These are phyloP conservation scores for Lepidopterella palustris DNA, from an alignment of 495 filamentous ascomycete genomes.

Conservation along the genomic window DNA sequence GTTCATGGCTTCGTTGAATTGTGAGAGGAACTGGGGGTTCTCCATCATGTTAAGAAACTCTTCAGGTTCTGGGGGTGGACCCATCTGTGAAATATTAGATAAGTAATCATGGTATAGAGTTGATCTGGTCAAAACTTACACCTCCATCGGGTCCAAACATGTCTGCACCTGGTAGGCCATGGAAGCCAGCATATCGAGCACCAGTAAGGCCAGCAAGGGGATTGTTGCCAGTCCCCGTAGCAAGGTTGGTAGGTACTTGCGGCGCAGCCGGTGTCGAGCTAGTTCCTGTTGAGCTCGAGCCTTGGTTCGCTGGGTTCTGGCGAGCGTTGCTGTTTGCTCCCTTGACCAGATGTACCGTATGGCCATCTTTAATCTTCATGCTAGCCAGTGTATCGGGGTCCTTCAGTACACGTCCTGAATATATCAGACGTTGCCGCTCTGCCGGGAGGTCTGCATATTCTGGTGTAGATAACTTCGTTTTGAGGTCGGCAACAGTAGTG, in stretches of 20 bases:
- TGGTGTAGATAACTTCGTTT: constrained; percentile 70
- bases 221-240: constrained; percentile 81
- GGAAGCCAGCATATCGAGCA: constrained; percentile 87
- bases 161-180: constrained; percentile 76
- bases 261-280: constrained; percentile 48
- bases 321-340: constrained; percentile 84
- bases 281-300: constrained; percentile 42
- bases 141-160: constrained; percentile 96
- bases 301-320: constrained; percentile 51
- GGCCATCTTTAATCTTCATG: constrained; percentile 93
- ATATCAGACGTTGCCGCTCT: constrained; percentile 90
- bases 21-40: constrained; percentile 73
- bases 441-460: constrained; percentile 79
- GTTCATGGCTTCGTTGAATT: constrained; percentile 87
- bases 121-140: constrained; percentile 54
- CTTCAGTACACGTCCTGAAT: constrained; percentile 94
- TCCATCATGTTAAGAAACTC: constrained; percentile 75
- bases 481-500: constrained; percentile 79
- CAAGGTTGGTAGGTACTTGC: constrained; percentile 80
- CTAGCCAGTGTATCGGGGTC: constrained; percentile 74
- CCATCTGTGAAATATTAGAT: constrained; percentile 61
- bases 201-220: constrained; percentile 87
- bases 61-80: constrained; percentile 73
- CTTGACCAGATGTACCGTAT: constrained; percentile 94
- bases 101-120: constrained; percentile 19